phyloP scores from a whole-genome alignment of 179 eudicot species.

The Corrigiola litoralis region DNA sequence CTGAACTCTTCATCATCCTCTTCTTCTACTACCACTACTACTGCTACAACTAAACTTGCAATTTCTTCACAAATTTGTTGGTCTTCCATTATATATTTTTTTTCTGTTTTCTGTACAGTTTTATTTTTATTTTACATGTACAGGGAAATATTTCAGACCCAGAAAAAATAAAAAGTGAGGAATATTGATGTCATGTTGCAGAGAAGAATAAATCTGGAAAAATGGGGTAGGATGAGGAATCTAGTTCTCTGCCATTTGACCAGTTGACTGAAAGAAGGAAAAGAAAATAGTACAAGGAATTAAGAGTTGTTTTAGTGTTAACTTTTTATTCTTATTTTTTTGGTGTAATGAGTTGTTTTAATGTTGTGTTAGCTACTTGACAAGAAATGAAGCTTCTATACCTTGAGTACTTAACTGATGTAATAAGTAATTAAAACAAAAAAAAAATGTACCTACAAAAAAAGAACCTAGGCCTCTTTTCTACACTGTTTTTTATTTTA shows the following conservation, averaged over 20 bases:
- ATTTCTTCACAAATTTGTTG: slow-evolving; percentile 2
- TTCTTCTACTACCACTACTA: slow-evolving; percentile 33
- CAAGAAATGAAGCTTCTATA: slow-evolving; percentile 20
- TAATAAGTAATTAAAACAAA: slow-evolving; percentile 13
- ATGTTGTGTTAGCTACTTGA: slow-evolving; percentile 6
- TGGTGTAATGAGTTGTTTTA: too few relatives aligned
- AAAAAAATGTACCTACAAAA: too few relatives aligned
- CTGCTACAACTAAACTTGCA: slow-evolving; percentile 28
- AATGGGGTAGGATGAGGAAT: neutral
- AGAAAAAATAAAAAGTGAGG: neutral
- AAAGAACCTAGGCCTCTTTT: too few relatives aligned
- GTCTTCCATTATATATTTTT: slow-evolving; percentile 4
- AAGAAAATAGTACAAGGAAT: neutral
- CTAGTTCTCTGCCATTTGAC: slow-evolving; percentile 13
- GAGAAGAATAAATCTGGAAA: neutral
- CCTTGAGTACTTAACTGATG: slow-evolving; percentile 6
- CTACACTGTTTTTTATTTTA: too few relatives aligned
- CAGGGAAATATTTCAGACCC: neutral
- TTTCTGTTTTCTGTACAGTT: too few relatives aligned
- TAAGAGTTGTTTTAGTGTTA: neutral
- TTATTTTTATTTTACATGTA: neutral
- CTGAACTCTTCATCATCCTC: slow-evolving; percentile 73
- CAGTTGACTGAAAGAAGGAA: neutral
- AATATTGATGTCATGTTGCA: too few relatives aligned
- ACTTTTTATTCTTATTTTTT: too few relatives aligned